Base-by-base conservation (phyloP, 257 asterid species). In the Paraleonurus japonicus region DNA sequence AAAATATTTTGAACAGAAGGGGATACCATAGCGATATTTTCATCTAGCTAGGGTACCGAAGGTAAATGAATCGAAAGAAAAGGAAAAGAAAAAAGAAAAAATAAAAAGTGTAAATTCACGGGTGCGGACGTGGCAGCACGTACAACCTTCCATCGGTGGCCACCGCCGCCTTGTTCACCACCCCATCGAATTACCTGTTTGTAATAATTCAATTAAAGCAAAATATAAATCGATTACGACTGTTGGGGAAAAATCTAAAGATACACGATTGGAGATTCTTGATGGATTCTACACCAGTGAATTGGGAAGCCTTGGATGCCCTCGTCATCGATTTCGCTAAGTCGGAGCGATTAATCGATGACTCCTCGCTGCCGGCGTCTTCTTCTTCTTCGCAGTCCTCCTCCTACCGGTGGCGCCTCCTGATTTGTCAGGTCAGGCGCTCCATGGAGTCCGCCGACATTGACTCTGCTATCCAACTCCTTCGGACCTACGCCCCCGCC, bases 271-370 rank as follows among this genome's bases (percentile, higher is more conserved):
- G n/a, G n/a, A n/a, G n/a, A n/a, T n/a, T n/a, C n/a, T n/a, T n/a
- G n/a, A n/a, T 92, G 98, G 97, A 92, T 60, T 83, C 88, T 61
- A 67, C 75, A 71, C 86, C 85, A 6, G 89, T 95, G 73, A 95
- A 95, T 88, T 95, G 99, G 99, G 94, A 89, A 78, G 90, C 96
- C 15, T 82, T 95, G 5, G 99, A 95, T 78, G 85, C 97, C 37
- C 90, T 95, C 20, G 94, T 92, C 3, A 72, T 90, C 82, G 96
- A 92, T 77, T 92, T 92, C 81, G 98, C 90, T 8, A 92, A 84
- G 85, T 86, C 99, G 73, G 99, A 95, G 76, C 81, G 88, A 32
- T 82, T 95, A 51, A 78, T 94, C 78, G 96, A 86, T 10, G 92
- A 90, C 50, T 76, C 85, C 0, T 47, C 90, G 65, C 81, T 85